phyloP scores from a whole-genome alignment of 352 stramenopile species.

The Globisporangium nunn region DNA sequence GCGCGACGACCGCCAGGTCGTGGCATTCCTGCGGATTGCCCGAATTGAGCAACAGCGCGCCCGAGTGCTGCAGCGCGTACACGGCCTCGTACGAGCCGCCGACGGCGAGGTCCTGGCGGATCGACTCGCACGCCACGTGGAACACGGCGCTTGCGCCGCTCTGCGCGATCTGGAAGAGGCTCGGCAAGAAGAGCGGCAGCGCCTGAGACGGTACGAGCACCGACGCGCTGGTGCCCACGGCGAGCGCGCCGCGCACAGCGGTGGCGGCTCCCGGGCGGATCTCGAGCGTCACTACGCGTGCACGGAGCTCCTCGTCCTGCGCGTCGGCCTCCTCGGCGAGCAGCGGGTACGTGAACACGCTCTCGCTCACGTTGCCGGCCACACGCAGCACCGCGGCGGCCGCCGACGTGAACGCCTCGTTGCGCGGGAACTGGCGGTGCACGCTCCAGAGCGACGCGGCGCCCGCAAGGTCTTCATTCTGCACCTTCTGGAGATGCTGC shows the following conservation, averaged over 20 bases:
- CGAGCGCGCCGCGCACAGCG: conserved; percentile 51
- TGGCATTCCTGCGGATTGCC: conserved; percentile 65
- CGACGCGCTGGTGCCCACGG: conserved; percentile 35
- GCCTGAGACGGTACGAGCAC: conserved; percentile 64
- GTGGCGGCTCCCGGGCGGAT: conserved; percentile 47
- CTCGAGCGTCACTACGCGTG: conserved; percentile 56
- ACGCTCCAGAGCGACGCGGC: conserved; percentile 19
- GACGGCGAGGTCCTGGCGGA: conserved; percentile 46
- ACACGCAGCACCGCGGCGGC: conserved; percentile 48
- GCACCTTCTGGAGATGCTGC: conserved; percentile 8
- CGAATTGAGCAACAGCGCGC: conserved; percentile 66
- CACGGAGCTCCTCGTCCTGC: conserved; percentile 20
- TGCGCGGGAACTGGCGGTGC: conserved; percentile 29
- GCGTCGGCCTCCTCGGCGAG: conserved; percentile 15
- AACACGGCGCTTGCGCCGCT: conserved; percentile 35
- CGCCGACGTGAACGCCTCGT: conserved; percentile 49
- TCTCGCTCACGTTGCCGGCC: conserved; percentile 46
- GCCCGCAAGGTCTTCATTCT: conserved; percentile 2
- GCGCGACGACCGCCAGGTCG: conserved; percentile 67
- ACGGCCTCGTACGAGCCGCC: conserved; percentile 55
- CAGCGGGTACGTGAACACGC: conserved; percentile 60
- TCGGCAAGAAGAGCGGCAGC: conserved; percentile 69
- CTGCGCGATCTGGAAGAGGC: conserved; percentile 54
- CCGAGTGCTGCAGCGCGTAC: conserved; percentile 64
- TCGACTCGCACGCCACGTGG: conserved; percentile 53